These are phyloP conservation scores for carrot (Daucus carota) DNA, from an alignment of 129 eudicot species.

Conservation along the genomic window DH1_v3.0 NC_030382.2:53465001-53465500, in stretches of 20 bases:
- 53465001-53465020: not conserved
- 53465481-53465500: not conserved
- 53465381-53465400: conserved; percentile 98
- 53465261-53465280: not conserved
- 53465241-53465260: not conserved
- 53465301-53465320: conserved; percentile 5
- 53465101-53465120: not conserved
- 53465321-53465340: not conserved
- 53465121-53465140: not conserved
- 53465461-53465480: not conserved
- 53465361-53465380: conserved; percentile 76
- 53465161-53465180: not conserved
- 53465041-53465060: not conserved
- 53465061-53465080: not conserved
- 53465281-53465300: not conserved
- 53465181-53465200: not conserved
- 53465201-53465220: not conserved
- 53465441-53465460: not conserved
- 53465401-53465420: conserved; percentile 98
- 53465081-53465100: not conserved
- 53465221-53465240: not conserved
- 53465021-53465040: not conserved
- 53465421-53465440: conserved; percentile 8
- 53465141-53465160: not conserved
- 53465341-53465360: conserved; percentile 81